Evolutionary conservation across 2,329 filamentous ascomycete species (phyloP).

Genomic region (Ploettnerulaceae sp.): DNA sequence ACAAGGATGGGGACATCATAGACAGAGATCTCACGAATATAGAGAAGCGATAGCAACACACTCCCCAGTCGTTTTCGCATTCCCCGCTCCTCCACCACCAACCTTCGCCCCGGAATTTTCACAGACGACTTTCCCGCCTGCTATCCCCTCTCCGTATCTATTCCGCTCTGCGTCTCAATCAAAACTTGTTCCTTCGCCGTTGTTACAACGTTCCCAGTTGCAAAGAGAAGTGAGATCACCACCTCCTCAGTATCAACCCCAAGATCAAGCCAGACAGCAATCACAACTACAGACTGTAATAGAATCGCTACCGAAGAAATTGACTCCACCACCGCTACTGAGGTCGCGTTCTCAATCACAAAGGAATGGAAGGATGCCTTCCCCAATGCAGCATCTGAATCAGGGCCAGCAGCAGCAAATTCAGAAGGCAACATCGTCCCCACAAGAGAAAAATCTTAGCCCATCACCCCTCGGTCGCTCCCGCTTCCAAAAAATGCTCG

Average conservation of each 20-base stretch:
- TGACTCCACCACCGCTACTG: neutral
- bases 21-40: neutral
- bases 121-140: conserved; percentile 3
- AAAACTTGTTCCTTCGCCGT: conserved; percentile 6
- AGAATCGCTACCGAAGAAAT: neutral
- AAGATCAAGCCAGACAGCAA: neutral
- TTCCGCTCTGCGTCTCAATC: conserved; percentile 8
- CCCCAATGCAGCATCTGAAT: neutral
- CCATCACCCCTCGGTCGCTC: neutral
- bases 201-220: neutral
- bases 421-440: neutral
- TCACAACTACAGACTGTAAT: neutral
- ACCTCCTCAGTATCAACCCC: neutral
- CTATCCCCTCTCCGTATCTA: conserved; percentile 1
- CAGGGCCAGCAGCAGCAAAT: neutral
- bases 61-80: neutral
- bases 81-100: conserved; percentile 6
- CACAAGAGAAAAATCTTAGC: too few relatives aligned
- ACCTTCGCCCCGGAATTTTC: conserved; percentile 1
- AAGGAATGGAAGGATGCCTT: neutral
- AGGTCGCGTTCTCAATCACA: neutral
- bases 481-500: neutral
- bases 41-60: neutral
- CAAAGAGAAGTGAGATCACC: conserved; percentile 1
- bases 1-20: neutral